phyloP scores from a whole-genome alignment of 1,139 yeast genomes.

The Waltiozyma solani region DNA sequence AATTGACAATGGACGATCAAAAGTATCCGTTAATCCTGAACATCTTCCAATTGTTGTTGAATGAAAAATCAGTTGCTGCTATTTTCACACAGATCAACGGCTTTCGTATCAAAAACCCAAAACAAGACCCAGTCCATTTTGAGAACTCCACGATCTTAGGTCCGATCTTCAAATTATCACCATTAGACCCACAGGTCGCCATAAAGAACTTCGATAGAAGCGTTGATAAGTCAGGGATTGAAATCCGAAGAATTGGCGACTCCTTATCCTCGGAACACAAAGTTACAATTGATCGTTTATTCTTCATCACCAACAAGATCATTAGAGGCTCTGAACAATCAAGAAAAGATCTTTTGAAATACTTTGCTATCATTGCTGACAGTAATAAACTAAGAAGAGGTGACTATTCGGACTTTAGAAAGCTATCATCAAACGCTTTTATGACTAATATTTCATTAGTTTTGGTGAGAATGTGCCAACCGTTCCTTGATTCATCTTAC shows the following conservation, averaged over 20 bases:
- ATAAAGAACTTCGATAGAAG: slow-evolving; percentile 31
- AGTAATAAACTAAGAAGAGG: slow-evolving; percentile 83
- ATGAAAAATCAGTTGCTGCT: slow-evolving; percentile 53
- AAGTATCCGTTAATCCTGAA: slow-evolving; percentile 27
- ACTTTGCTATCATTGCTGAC: slow-evolving; percentile 65
- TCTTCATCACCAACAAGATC: slow-evolving; percentile 59
- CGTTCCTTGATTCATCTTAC: slow-evolving; percentile 63
- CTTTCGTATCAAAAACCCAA: slow-evolving; percentile 28
- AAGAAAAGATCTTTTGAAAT: slow-evolving; percentile 50
- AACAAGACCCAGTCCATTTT: slow-evolving; percentile 33
- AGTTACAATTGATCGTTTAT: slow-evolving; percentile 47
- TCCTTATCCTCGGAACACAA: slow-evolving; percentile 53
- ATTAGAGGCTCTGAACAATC: slow-evolving; percentile 68
- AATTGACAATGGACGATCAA: slow-evolving; percentile 34
- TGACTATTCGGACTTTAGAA: slow-evolving; percentile 62
- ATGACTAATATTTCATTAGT: slow-evolving; percentile 69
- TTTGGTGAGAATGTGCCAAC: slow-evolving; percentile 65
- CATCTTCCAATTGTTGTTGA: slow-evolving; percentile 49
- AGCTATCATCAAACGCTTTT: slow-evolving; percentile 70
- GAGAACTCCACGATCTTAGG: slow-evolving; percentile 66
- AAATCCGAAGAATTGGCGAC: slow-evolving; percentile 38
- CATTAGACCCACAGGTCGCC: slow-evolving; percentile 45
- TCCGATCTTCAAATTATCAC: slow-evolving; percentile 67
- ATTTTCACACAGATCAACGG: slow-evolving; percentile 46
- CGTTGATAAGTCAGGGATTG: slow-evolving; percentile 31